Conservation (phyloP, 1,284 basidiomycete species). For the Baeospora myosura region DNA sequence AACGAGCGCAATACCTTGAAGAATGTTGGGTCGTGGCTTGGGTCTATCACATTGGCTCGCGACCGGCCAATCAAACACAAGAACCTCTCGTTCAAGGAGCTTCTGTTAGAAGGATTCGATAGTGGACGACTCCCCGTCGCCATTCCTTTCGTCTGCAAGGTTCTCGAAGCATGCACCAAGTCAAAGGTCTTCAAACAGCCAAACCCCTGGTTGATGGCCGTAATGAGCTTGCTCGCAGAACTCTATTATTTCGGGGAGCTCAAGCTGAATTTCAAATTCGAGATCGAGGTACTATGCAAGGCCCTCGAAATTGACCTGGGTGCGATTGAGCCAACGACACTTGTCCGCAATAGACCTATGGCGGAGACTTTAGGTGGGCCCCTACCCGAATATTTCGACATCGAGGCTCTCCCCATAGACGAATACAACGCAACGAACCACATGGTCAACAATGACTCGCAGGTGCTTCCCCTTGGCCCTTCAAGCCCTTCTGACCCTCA, state of each 20-base stretch:
- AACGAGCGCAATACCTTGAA: constrained; percentile 87
- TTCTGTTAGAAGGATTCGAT: constrained; percentile 94
- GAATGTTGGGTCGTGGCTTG: constrained; percentile 94
- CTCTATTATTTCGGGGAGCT: constrained; percentile 96
- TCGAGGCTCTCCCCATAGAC: constrained; percentile 63
- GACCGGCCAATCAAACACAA: constrained; percentile 91
- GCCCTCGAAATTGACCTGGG: constrained; percentile 85
- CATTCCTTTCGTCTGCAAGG: constrained; percentile 98
- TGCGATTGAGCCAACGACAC: constrained; percentile 76
- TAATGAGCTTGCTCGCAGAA: constrained; percentile 87
- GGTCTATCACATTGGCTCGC: constrained; percentile 86
- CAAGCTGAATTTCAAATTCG: constrained; percentile 96
- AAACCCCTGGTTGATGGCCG: constrained; percentile 98
- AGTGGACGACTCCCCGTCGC: constrained; percentile 88
- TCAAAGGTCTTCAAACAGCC: constrained; percentile 93
- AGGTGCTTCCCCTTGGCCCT: constrained; percentile 52
- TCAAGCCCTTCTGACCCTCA: constrained; percentile 51
- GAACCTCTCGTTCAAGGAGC: constrained; percentile 93
- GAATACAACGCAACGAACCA: constrained; percentile 40
- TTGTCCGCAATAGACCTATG: constrained; percentile 68
- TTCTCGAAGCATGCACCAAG: constrained; percentile 84
- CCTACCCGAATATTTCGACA: constrained; percentile 65
- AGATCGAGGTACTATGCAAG: constrained; percentile 97
- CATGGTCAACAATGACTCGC: constrained; percentile 46
- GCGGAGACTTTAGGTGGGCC: constrained; percentile 44